These are phyloP conservation scores for Microdochium nivale DNA, from an alignment of 2,329 filamentous ascomycete genomes.

Conservation along the genomic window DNA sequence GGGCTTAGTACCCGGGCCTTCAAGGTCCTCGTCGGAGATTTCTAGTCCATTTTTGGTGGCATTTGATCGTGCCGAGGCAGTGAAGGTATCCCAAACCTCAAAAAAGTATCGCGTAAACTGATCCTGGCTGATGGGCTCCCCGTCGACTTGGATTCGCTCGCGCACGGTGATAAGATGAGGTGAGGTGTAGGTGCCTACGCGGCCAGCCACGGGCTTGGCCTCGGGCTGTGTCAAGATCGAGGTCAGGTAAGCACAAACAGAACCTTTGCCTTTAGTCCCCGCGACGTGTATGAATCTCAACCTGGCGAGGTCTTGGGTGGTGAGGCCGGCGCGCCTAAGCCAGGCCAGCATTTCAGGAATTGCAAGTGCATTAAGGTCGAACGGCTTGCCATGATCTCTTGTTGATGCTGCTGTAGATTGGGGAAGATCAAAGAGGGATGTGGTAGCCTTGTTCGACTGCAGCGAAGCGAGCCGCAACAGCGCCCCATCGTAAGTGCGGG, in stretches of 20 bases:
- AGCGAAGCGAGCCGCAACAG: conserved; percentile 67
- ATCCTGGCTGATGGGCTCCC: conserved; percentile 57
- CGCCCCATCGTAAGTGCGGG: conserved; percentile 52
- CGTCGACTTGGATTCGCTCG: conserved; percentile 77
- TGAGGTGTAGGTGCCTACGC: conserved; percentile 73
- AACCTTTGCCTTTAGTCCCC: conserved; percentile 92
- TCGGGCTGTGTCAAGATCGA: conserved; percentile 54
- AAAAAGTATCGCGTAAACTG: conserved; percentile 74
- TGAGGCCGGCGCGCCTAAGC: conserved; percentile 66
- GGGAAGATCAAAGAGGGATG: conserved; percentile 33
- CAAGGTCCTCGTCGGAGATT: conserved; percentile 1
- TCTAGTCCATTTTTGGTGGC: background rate
- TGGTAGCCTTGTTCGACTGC: conserved; percentile 68
- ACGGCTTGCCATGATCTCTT: conserved; percentile 29
- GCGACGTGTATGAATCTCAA: conserved; percentile 68
- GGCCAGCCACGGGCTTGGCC: conserved; percentile 17
- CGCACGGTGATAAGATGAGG: conserved; percentile 77
- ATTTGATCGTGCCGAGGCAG: conserved; percentile 23
- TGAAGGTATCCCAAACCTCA: conserved; percentile 66
- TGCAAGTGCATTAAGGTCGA: conserved; percentile 59
- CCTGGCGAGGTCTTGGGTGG: conserved; percentile 24
- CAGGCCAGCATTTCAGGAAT: conserved; percentile 78
- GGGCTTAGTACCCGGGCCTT: conserved; percentile 59
- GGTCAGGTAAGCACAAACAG: conserved; percentile 75
- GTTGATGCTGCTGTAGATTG: conserved; percentile 43